Percentiles rank a stretch among this genome's conserved stretches.
Evolutionary conservation across 1,139 yeast species (phyloP).

Genomic region (Pichia inconspicua): DNA sequence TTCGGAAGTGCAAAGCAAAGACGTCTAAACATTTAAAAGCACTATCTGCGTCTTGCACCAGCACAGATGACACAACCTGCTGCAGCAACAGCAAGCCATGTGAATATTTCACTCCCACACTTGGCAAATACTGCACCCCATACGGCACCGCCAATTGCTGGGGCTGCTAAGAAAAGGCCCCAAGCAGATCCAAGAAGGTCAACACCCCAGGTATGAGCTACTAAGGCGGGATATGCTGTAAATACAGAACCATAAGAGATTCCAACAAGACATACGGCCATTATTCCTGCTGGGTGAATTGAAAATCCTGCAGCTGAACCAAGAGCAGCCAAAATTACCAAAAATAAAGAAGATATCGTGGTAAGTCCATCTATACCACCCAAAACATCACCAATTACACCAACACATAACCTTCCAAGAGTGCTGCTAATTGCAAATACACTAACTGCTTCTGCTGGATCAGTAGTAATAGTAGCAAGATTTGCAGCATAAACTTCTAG

Average conservation of each 20-base stretch:
- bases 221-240: conserved; percentile 76
- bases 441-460: conserved; percentile 30
- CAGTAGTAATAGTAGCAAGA: conserved; percentile 52
- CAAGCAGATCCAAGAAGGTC: conserved; percentile 87
- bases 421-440: conserved; percentile 52
- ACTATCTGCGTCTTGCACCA: neutral
- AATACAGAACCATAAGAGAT: conserved; percentile 75
- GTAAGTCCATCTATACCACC: conserved; percentile 18
- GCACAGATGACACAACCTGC: neutral
- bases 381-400: conserved; percentile 55
- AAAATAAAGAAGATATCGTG: neutral
- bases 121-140: conserved; percentile 64
- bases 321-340: neutral
- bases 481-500: conserved; percentile 82
- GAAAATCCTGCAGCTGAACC: neutral
- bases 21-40: no score
- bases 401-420: conserved; percentile 56
- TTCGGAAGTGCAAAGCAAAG: no score
- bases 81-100: neutral
- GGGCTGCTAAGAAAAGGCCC: conserved; percentile 88
- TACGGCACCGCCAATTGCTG: conserved; percentile 78
- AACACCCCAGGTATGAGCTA: conserved; percentile 82
- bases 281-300: neutral
- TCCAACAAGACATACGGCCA: conserved; percentile 43
- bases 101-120: conserved; percentile 16